Evolutionary conservation across 352 stramenopile genomes (phyloP).

Genomic region (Phytophthora foliorum): DNA sequence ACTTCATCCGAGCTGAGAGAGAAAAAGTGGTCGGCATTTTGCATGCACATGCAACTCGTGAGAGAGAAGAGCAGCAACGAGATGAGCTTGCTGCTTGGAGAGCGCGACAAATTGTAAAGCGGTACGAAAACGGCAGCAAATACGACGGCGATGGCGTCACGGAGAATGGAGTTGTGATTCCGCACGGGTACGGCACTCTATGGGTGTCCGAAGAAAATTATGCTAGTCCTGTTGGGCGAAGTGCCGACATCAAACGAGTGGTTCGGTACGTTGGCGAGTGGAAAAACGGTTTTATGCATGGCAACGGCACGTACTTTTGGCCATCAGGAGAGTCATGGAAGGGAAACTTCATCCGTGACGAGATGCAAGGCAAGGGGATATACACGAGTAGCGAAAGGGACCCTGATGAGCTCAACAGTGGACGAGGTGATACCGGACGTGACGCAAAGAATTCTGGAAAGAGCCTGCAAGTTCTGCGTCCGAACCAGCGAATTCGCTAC

Average conservation of each 20-base stretch:
- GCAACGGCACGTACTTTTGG: slow-evolving; percentile 67
- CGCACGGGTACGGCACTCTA: slow-evolving; percentile 67
- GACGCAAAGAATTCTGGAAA: slow-evolving; percentile 29
- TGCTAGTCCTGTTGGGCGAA: slow-evolving; percentile 14
- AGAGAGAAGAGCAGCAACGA: slow-evolving; percentile 44
- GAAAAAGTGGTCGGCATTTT: slow-evolving; percentile 49
- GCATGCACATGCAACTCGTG: slow-evolving; percentile 37
- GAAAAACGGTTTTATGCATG: slow-evolving; percentile 72
- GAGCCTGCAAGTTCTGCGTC: slow-evolving; percentile 20
- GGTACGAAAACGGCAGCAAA: slow-evolving; percentile 73
- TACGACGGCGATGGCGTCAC: slow-evolving; percentile 71
- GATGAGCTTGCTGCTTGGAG: slow-evolving; percentile 48
- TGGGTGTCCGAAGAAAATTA: slow-evolving; percentile 57
- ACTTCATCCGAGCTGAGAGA: slow-evolving; percentile 53
- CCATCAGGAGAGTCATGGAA: slow-evolving; percentile 63
- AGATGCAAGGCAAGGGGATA: slow-evolving; percentile 70
- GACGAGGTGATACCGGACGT: slow-evolving; percentile 17
- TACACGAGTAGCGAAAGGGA: slow-evolving; percentile 45
- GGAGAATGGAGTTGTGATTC: slow-evolving; percentile 50
- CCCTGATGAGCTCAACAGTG: slow-evolving; percentile 15
- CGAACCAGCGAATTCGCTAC: slow-evolving; percentile 54
- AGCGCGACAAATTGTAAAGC: slow-evolving; percentile 63
- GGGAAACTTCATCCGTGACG: slow-evolving; percentile 64
- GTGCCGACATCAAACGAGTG: slow-evolving; percentile 58
- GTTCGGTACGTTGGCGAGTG: slow-evolving; percentile 59